These are phyloP conservation scores for apple (Malus domestica) DNA, from an alignment of 306 rosid genomes.

Conservation along the genomic window ASM211411v1 NC_041790.1:767001-767500, in stretches of 20 bases:
- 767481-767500: neutral
- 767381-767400: too few relatives aligned
- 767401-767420: neutral
- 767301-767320: too few relatives aligned
- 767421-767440: neutral
- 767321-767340: rapidly evolving
- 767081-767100: conserved; percentile 14
- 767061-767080: neutral
- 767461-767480: neutral
- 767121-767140: conserved; percentile 22
- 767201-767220: neutral
- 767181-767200: conserved; percentile 2
- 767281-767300: too few relatives aligned
- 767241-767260: conserved; percentile 16
- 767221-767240: neutral
- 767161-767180: conserved; percentile 4
- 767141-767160: conserved; percentile 16
- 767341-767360: neutral
- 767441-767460: neutral
- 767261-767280: too few relatives aligned
- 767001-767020: too few relatives aligned
- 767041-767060: too few relatives aligned
- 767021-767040: too few relatives aligned
- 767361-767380: rapidly evolving
- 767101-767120: neutral